These are phyloP conservation scores for Brassica napus DNA, from an alignment of 345 rosid species.

Conservation along the genomic window DNA sequence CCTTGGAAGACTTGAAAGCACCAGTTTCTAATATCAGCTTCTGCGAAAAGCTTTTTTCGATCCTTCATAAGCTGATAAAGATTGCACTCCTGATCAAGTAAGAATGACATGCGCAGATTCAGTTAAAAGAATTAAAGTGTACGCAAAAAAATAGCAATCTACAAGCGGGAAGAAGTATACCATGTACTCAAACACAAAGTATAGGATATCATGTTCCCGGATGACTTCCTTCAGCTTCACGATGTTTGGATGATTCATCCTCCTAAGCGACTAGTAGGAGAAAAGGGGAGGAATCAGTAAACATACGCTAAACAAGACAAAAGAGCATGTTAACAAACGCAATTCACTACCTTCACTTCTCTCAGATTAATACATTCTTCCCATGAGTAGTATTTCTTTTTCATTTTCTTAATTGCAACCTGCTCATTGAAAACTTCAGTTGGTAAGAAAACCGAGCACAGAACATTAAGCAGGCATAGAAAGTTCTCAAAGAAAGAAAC, in stretches of 20 bases:
- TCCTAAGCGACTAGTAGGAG: slow-evolving; percentile 64
- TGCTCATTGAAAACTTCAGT: slow-evolving; percentile 27
- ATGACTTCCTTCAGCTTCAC: slow-evolving; percentile 97
- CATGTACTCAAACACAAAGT: slow-evolving; percentile 95
- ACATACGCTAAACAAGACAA: slow-evolving; percentile 4
- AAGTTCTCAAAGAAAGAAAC: slow-evolving; percentile 32
- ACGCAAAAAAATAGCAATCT: background rate
- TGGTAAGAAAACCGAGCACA: slow-evolving; percentile 5
- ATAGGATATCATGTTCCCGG: slow-evolving; percentile 82
- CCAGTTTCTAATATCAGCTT: slow-evolving; percentile 82
- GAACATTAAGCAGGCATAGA: background rate
- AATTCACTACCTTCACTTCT: slow-evolving; percentile 80
- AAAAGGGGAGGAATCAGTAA: slow-evolving; percentile 3
- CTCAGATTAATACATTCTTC: slow-evolving; percentile 90
- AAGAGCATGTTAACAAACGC: background rate
- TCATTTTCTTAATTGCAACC: slow-evolving; percentile 99
- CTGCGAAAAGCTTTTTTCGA: slow-evolving; percentile 70
- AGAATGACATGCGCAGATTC: slow-evolving; percentile 18
- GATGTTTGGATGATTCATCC: slow-evolving; percentile 90
- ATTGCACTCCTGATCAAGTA: slow-evolving; percentile 70
- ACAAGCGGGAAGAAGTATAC: slow-evolving; percentile 45
- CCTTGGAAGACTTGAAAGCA: slow-evolving; percentile 98
- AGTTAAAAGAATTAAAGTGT: background rate
- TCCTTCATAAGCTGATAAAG: slow-evolving; percentile 95
- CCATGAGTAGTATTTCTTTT: slow-evolving; percentile 93